Conservation (phyloP, 176 grass and related monocot species). For the Dactylis glomerata region DNA sequence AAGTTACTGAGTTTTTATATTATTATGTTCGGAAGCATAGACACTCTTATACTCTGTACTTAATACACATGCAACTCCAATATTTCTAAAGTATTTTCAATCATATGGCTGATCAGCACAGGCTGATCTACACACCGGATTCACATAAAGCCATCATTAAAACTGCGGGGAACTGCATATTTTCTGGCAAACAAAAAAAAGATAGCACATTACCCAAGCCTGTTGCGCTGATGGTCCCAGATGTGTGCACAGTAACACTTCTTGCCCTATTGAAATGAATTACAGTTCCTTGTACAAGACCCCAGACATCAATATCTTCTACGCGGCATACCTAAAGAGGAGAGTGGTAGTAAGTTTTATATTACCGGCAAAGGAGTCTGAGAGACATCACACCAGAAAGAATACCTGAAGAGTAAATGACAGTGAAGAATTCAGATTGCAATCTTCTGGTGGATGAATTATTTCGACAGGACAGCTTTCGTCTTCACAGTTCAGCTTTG, state of each 20-base stretch:
- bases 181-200: conserved; percentile 22
- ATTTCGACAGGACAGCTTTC: conserved; percentile 83
- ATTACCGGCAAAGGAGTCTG: not conserved
- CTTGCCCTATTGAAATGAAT: conserved; percentile 94
- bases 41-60: conserved; percentile 1
- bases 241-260: conserved; percentile 72
- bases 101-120: not conserved
- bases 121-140: not conserved
- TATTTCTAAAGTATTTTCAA: not conserved
- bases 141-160: not conserved
- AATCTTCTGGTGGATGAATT: conserved; percentile 98
- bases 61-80: not conserved
- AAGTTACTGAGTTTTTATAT: not conserved
- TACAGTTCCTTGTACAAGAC: conserved; percentile 88
- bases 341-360: not conserved
- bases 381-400: not conserved
- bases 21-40: not conserved
- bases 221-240: conserved; percentile 80
- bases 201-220: conserved; percentile 61
- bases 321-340: conserved; percentile 85
- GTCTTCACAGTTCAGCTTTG: conserved; percentile 88
- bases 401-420: conserved; percentile 97
- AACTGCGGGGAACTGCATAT: not conserved
- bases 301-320: conserved; percentile 97
- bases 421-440: conserved; percentile 95